These are phyloP conservation scores for Carpediemonas membranifera DNA, from an alignment of 78 protist genomes.

Conservation along the genomic window DNA sequence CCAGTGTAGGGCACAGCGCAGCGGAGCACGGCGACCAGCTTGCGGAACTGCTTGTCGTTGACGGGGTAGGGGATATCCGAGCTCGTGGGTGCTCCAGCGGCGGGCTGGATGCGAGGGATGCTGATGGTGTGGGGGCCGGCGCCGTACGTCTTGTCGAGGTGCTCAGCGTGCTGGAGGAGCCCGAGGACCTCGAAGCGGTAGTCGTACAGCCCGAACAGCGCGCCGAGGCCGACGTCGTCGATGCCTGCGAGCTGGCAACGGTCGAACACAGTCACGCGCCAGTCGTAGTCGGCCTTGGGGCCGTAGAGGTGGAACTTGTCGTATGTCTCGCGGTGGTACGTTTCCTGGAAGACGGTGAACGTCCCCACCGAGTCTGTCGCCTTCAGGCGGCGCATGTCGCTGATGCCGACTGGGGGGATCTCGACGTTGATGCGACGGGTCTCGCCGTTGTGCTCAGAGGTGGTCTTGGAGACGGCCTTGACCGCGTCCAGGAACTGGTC, in stretches of 20 bases:
- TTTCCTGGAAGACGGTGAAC: slow-evolving; percentile 17
- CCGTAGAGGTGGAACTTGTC: not conserved
- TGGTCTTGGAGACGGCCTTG: not conserved
- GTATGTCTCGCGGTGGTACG: slow-evolving; percentile 14
- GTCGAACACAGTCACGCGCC: not conserved
- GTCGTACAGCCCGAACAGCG: slow-evolving; percentile 13
- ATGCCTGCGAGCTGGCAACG: not conserved
- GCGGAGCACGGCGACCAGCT: slow-evolving; percentile 12
- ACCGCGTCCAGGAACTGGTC: slow-evolving; percentile 15
- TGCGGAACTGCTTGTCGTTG: not conserved
- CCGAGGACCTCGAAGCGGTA: slow-evolving; percentile 7
- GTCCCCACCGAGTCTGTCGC: slow-evolving; percentile 13
- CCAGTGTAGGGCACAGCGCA: slow-evolving; percentile 18
- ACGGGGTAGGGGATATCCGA: not conserved
- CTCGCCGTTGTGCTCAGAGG: slow-evolving; percentile 1
- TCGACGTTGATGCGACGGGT: slow-evolving; percentile 23
- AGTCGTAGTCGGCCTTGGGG: slow-evolving; percentile 16
- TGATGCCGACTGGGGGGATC: slow-evolving; percentile 2
- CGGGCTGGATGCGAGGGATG: slow-evolving; percentile 10
- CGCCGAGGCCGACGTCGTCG: slow-evolving; percentile 9
- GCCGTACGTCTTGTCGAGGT: not conserved
- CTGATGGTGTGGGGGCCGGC: slow-evolving; percentile 23
- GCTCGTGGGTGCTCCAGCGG: not conserved
- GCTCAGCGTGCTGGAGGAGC: slow-evolving; percentile 15
- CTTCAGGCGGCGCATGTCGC: slow-evolving; percentile 9